A percentile compares a stretch with the other conserved stretches of the same genome.
phyloP scores from a whole-genome alignment of 192 early-diverging fungal species.

The Backusella circina region DNA sequence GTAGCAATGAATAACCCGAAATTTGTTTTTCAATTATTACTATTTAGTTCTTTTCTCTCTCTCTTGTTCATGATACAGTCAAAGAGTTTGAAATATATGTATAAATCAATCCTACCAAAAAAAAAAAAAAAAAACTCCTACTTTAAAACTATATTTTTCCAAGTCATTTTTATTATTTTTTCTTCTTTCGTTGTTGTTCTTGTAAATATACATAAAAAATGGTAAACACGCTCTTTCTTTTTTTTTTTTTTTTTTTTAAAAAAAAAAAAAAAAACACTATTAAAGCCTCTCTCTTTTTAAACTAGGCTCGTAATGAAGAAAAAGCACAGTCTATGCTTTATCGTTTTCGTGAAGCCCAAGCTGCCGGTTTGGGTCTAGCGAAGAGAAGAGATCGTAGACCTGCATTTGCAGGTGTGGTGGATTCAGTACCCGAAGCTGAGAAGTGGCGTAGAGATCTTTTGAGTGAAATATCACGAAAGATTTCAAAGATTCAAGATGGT shows the following conservation, averaged over 20 bases:
- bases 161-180: not conserved
- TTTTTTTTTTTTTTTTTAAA: not conserved
- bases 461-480: slow-evolving; percentile 83
- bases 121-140: not conserved
- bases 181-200: not conserved
- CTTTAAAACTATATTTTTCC: not conserved
- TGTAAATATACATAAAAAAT: not conserved
- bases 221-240: not conserved
- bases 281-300: not conserved
- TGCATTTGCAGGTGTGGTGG: slow-evolving; percentile 63
- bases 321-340: slow-evolving; percentile 99
- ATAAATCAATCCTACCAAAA: too few relatives aligned
- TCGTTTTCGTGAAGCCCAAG: slow-evolving; percentile 94
- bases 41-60: too few relatives aligned
- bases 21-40: too few relatives aligned
- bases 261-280: too few relatives aligned
- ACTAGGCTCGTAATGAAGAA: slow-evolving; percentile 91
- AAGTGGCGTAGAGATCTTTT: slow-evolving; percentile 90
- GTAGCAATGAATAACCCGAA: too few relatives aligned
- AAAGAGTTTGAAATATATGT: too few relatives aligned
- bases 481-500: slow-evolving; percentile 91
- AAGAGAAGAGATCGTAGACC: slow-evolving; percentile 65
- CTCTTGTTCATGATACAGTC: too few relatives aligned
- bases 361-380: slow-evolving; percentile 69
- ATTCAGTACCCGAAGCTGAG: slow-evolving; percentile 76